Conservation (phyloP, 441 rosid species). For the Erodium moschatum region DNA sequence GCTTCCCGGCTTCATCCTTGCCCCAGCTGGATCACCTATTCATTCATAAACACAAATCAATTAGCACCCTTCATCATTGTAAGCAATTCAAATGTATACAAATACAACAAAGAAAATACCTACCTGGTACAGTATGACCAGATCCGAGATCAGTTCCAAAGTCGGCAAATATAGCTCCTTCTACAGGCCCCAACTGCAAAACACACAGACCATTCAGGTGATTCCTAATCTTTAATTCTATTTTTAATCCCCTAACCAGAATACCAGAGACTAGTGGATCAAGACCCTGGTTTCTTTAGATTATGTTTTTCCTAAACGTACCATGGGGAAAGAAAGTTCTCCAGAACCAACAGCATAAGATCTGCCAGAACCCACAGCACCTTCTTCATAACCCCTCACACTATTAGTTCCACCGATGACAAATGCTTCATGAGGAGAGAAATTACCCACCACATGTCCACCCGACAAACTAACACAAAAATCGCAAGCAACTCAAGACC, state of each 20-base stretch:
- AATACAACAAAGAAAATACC: background rate
- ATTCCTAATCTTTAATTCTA: no score
- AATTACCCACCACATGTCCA: conserved; percentile 81
- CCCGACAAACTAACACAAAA: conserved; percentile 53
- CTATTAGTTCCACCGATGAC: conserved; percentile 89
- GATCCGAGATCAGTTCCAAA: conserved; percentile 87
- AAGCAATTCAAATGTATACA: no score
- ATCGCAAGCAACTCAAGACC: conserved; percentile 9
- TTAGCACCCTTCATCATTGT: no score
- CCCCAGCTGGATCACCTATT: conserved; percentile 89
- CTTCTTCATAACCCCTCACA: conserved; percentile 95
- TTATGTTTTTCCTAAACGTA: conserved; percentile 23
- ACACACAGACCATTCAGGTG: background rate
- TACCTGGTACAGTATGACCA: conserved; percentile 71
- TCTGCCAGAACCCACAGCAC: conserved; percentile 87
- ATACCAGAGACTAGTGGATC: no score
- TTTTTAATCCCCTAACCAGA: no score
- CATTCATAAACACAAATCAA: no score
- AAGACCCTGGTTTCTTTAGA: no score
- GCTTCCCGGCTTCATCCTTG: conserved; percentile 78
- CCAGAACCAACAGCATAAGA: conserved; percentile 78
- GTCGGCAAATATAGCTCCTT: conserved; percentile 81
- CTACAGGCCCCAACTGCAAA: conserved; percentile 69
- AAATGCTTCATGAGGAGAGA: conserved; percentile 89
- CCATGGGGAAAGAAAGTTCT: conserved; percentile 80